Conservation (phyloP, 2,329 filamentous ascomycete genomes). For the Talaromyces pinophilus region DNA sequence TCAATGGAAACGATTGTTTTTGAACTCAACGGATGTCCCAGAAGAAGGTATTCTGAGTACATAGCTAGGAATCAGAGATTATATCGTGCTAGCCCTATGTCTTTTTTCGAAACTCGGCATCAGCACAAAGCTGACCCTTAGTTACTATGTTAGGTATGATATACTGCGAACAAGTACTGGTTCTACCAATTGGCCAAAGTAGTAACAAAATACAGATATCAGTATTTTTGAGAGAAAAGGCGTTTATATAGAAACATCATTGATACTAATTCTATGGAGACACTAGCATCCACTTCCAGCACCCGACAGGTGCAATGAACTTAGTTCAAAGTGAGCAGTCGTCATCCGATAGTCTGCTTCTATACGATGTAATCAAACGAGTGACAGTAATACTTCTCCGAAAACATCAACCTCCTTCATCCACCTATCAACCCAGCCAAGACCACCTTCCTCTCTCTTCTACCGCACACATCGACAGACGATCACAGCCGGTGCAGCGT, state of each 20-base stretch:
- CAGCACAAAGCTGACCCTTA: neutral
- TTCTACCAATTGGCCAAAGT: neutral
- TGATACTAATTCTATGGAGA: neutral
- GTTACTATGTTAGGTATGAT: too few species aligned
- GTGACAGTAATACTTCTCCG: neutral
- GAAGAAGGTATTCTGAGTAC: neutral
- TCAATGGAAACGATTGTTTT: too few species aligned
- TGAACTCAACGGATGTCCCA: too few species aligned
- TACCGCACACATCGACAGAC: neutral
- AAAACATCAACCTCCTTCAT: neutral
- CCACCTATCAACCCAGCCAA: neutral
- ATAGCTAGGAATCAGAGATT: neutral
- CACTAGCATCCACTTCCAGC: neutral
- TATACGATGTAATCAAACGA: conserved; percentile 3
- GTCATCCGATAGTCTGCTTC: neutral
- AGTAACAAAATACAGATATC: neutral
- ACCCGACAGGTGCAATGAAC: neutral
- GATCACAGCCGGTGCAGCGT: neutral
- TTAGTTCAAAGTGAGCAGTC: neutral
- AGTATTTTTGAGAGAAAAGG: too few species aligned
- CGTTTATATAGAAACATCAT: neutral
- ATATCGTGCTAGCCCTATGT: neutral
- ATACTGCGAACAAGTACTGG: neutral
- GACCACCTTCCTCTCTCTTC: neutral
- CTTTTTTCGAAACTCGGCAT: neutral